A percentile compares a stretch with the other conserved stretches of the same genome.
phyloP scores from a whole-genome alignment of 139 green algal genomes.

The Coccomyxa sp. region DNA sequence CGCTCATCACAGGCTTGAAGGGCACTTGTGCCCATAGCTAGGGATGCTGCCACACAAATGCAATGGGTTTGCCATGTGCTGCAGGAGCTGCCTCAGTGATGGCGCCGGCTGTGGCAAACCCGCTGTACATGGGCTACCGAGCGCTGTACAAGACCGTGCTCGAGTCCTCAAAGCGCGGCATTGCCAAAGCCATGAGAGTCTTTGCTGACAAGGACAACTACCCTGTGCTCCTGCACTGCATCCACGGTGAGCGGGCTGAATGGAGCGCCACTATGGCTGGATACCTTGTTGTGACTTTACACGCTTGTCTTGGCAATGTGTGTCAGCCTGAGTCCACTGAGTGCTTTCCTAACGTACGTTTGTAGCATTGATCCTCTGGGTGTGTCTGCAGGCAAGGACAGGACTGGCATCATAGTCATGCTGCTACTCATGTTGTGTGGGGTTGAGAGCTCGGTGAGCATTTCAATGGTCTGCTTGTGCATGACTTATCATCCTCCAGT shows the following conservation, averaged over 20 bases:
- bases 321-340: too few relatives aligned
- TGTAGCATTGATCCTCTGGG: neutral
- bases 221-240: constrained; percentile 42
- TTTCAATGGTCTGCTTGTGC: too few relatives aligned
- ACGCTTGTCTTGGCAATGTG: too few relatives aligned
- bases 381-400: constrained; percentile 30
- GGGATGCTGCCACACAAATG: neutral
- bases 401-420: constrained; percentile 46
- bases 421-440: constrained; percentile 45
- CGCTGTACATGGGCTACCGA: constrained; percentile 40
- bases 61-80: neutral
- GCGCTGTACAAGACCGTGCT: constrained; percentile 14
- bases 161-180: constrained; percentile 7
- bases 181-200: constrained; percentile 28
- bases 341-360: neutral
- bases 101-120: constrained; percentile 39
- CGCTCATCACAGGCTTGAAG: neutral
- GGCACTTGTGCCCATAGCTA: neutral
- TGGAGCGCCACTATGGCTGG: too few relatives aligned
- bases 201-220: constrained; percentile 18
- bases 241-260: constrained; percentile 33
- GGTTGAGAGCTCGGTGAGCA: constrained; percentile 7
- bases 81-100: constrained; percentile 17
- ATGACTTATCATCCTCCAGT: too few relatives aligned
- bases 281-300: neutral